These are phyloP conservation scores for Phytomonas sp. DNA, from an alignment of 208 protist genomes.

Conservation along the genomic window DNA sequence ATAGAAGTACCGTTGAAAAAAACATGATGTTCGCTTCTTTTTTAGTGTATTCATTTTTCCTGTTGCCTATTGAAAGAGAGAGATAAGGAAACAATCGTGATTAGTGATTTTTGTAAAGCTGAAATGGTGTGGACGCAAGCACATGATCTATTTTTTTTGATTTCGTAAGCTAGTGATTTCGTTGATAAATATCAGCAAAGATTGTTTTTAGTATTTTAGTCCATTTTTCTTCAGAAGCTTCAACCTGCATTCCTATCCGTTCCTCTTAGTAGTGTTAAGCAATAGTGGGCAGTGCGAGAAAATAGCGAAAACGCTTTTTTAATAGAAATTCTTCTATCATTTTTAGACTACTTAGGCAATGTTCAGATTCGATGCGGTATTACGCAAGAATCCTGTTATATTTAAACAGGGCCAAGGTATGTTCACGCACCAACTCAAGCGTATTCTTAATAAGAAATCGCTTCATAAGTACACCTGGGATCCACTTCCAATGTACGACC, in stretches of 20 bases:
- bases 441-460: conserved; percentile 86
- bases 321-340: conserved; percentile 2
- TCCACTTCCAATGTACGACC: conserved; percentile 85
- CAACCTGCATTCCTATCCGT: not conserved
- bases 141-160: not conserved
- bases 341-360: conserved; percentile 24
- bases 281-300: not conserved
- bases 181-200: not conserved
- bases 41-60: not conserved
- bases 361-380: conserved; percentile 29
- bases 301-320: not conserved
- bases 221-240: not conserved
- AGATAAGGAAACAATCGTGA: not conserved
- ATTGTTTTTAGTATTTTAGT: not conserved
- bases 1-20: not conserved
- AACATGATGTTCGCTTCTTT: not conserved
- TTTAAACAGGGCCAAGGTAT: conserved; percentile 90
- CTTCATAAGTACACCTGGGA: conserved; percentile 87
- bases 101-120: not conserved
- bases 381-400: conserved; percentile 80
- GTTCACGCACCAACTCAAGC: conserved; percentile 88
- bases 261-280: not conserved
- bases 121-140: not conserved
- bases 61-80: not conserved
- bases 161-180: not conserved